Conservation (phyloP, 345 rosid genomes). For the Brassica cretica region DNA sequence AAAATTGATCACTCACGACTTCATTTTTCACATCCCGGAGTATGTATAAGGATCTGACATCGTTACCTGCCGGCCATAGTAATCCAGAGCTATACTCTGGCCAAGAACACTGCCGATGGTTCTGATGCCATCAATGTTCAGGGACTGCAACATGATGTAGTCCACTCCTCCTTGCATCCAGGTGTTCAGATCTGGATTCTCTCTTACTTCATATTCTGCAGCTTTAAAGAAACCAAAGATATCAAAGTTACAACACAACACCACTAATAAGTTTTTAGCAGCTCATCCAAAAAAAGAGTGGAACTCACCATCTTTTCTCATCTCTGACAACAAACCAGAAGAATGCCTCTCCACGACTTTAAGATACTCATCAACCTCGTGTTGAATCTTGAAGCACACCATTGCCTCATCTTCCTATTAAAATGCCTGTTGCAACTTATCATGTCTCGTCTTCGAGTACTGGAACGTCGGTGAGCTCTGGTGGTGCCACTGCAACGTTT, state of each 20-base stretch:
- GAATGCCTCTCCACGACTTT: conserved; percentile 84
- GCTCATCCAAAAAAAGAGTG: neutral
- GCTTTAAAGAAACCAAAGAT: conserved; percentile 31
- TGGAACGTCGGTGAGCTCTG: conserved; percentile 30
- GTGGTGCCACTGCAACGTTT: conserved; percentile 39
- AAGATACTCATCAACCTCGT: conserved; percentile 81
- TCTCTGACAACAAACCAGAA: conserved; percentile 85
- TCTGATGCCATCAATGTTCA: conserved; percentile 85
- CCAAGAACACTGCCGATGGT: conserved; percentile 95
- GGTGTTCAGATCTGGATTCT: conserved; percentile 63
- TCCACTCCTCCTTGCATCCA: conserved; percentile 97
- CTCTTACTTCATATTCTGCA: conserved; percentile 92
- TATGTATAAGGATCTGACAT: conserved; percentile 3
- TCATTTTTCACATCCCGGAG: conserved; percentile 13
- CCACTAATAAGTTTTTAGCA: neutral
- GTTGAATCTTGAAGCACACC: conserved; percentile 47
- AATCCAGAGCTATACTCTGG: conserved; percentile 94
- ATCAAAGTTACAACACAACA: neutral
- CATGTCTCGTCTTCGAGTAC: conserved; percentile 35
- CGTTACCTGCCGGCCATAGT: conserved; percentile 93
- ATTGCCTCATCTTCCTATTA: conserved; percentile 47
- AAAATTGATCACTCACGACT: neutral
- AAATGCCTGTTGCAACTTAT: conserved; percentile 48
- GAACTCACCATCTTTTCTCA: conserved; percentile 89
- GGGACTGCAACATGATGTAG: conserved; percentile 80